Conservation (phyloP, 2,329 filamentous ascomycete genomes). For the Fusarium pilosicola region DNA sequence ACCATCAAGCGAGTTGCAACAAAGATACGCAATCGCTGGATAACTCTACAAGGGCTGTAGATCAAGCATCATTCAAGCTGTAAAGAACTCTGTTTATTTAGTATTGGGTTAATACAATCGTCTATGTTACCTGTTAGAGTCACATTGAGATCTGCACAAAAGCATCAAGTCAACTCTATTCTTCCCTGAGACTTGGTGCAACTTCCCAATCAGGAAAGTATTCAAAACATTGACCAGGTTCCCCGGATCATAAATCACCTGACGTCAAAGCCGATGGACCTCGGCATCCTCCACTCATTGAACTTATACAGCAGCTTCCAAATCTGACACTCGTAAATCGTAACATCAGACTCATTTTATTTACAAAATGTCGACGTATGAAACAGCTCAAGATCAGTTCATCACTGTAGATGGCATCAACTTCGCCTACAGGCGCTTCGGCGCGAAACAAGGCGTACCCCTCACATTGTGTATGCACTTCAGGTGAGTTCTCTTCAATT, state of each 20-base stretch:
- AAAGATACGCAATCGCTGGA: fast-evolving
- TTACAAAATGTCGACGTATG: constrained; percentile 45
- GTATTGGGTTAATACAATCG: neutral
- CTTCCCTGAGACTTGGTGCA: neutral
- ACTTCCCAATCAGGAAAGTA: constrained; percentile 8
- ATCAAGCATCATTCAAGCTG: neutral
- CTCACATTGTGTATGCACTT: constrained; percentile 48
- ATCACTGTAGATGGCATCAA: constrained; percentile 45
- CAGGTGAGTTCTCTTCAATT: constrained; percentile 40
- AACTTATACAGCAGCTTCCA: neutral
- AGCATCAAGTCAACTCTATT: neutral
- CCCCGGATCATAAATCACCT: constrained; percentile 15
- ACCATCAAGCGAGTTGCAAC: neutral
- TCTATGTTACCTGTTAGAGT: neutral
- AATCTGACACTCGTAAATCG: neutral
- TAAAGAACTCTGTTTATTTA: no score
- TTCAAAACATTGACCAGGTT: constrained; percentile 1
- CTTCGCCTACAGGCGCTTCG: constrained; percentile 49
- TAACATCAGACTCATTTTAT: neutral
- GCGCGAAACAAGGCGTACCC: constrained; percentile 44
- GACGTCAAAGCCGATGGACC: constrained; percentile 29
- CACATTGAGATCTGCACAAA: no score
- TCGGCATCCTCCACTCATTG: constrained; percentile 13
- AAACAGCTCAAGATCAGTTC: constrained; percentile 43
- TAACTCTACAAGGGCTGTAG: neutral